Evolutionary conservation across 2,329 filamentous ascomycete genomes (phyloP), one percentile per base, ranked within the genome.

Genomic region (Amesomyces nigricolor): DNA sequence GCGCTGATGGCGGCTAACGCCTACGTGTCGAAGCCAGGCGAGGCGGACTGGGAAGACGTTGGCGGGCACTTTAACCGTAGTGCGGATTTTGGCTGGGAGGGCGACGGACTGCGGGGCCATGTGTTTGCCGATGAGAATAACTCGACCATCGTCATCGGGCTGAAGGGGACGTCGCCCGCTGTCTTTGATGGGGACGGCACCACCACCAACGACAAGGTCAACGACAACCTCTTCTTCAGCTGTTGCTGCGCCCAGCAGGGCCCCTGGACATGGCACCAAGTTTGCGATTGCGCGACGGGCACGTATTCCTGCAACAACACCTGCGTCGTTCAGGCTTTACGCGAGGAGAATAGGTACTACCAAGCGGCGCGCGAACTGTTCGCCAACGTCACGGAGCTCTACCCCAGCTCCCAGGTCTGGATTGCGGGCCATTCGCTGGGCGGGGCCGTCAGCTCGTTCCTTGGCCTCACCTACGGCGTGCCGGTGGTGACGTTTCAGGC

Each of bases 171-270:
- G 0, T 89, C 86, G 1, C 83, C 87, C 2, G 92, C 94, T 11
- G 85, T 97, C 3, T 97, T 96, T 67, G 92, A 97, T 69, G 94
- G 94, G n/a, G 88, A 92, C 38, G 92, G 91, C 50, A 97, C 94
- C 1, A 97, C 92, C 0, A 95, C 91, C 26, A 96, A 96, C 63
- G 94, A 99, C 74, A 99, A 99, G 74, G 78, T 91, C 66, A 99
- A 97, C 69, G 94, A 99, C 72, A 99, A 99, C 68, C 78, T 99
- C 9, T 96, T 95, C 72, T 96, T 96, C 74, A 95, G 91, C 67
- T 99, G 94, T 73, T 99, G 94, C 71, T 99, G 94, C 72, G 94
- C 85, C 4, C 91, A 96, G 72, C 91, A 95, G 64, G 91, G 91
- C 0, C 89, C 91, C 61, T 91, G 86, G 73, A 83, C 91, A 14